Base-by-base conservation (phyloP, 164 flowering plant genomes). In the Magnolia changhungtana region DNA sequence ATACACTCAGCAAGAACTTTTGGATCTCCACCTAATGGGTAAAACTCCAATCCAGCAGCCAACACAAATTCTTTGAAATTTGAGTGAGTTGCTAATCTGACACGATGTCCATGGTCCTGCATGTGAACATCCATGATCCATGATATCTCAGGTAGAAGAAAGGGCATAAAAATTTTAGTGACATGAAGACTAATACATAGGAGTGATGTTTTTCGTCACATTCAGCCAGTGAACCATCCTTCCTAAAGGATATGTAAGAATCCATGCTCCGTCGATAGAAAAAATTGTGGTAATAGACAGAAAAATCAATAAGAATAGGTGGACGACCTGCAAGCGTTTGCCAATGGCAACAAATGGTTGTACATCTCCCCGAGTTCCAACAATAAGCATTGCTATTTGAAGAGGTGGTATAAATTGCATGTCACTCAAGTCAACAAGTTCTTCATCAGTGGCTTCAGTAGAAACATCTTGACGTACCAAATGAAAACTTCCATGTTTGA, bases 31-130 rank as follows among this genome's bases (percentile, higher is more conserved):
- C 99, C 99, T 70, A 96, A 82, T 21, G 98, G 98, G 81, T 81
- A 93, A 83, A 96, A 96, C 87, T 96, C 99, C 90, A 96, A 84
- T 52, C 99, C 99, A 80, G 99, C 87, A 66, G 96, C 89, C 86
- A 96, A 85, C 67, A 96, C 98, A 87, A 96, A 96, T 71, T 96
- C 99, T 77, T 94, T 92, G 80, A 96, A 96, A 84, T 96, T 96
- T 79, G 94, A 86, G 89, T 96, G 99, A 78, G 97, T 96, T 49
- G 99, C 98, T 74, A 96, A 81, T 81, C 99, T 90, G 73, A 96
- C 98, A 68, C 99, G 94, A 87, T 96, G 99, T 11, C 99, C 99
- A 87, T 88, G 93, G 68, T 94, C 98, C 99, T 96, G 90, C 92
- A 86, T 50, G 52, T n/a, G 71, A 72, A 77, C 52, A 74, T 37